A percentile compares a stretch with the other conserved stretches of the same genome.
Conservation (phyloP, 495 filamentous ascomycete genomes). For the Terfezia boudieri region DNA sequence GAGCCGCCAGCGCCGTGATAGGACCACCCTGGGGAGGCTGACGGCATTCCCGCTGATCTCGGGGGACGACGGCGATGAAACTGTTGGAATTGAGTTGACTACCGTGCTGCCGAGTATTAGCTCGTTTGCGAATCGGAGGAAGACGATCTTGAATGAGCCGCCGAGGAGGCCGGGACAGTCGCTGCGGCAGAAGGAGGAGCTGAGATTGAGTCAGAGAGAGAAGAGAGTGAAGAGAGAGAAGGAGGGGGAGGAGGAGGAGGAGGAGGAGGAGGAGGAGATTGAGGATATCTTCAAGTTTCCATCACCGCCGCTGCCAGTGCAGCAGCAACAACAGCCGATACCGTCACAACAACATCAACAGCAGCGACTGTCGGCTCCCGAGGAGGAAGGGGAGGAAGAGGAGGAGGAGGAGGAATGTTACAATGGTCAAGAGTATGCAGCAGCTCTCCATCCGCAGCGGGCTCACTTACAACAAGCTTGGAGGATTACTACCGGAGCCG, state of each 20-base stretch:
- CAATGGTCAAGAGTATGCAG: not conserved
- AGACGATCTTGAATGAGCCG: constrained; percentile 10
- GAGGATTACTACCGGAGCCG: no score
- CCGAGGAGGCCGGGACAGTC: constrained; percentile 12
- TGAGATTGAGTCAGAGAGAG: not conserved
- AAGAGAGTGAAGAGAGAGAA: not conserved
- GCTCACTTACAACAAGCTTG: no score
- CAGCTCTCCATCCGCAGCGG: not conserved
- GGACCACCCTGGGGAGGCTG: no score
- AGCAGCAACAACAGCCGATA: no score
- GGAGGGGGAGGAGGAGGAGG: constrained; percentile 4
- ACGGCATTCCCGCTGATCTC: constrained; percentile 9
- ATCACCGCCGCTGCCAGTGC: no score
- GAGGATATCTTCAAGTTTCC: no score
- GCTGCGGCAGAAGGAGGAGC: not conserved
- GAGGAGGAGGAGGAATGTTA: not conserved
- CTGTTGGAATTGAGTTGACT: constrained; percentile 12
- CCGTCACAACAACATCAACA: no score
- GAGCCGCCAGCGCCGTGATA: no score
- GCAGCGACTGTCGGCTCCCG: no score
- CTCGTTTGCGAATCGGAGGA: not conserved
- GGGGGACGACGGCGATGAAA: constrained; percentile 10
- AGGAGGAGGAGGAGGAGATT: not conserved
- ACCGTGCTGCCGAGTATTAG: constrained; percentile 13
- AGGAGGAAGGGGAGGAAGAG: not conserved